A percentile compares a stretch with the other conserved stretches of the same genome.
Conservation (phyloP, 495 filamentous ascomycete genomes). For the Pseudoneurospora amorphoporcata region DNA sequence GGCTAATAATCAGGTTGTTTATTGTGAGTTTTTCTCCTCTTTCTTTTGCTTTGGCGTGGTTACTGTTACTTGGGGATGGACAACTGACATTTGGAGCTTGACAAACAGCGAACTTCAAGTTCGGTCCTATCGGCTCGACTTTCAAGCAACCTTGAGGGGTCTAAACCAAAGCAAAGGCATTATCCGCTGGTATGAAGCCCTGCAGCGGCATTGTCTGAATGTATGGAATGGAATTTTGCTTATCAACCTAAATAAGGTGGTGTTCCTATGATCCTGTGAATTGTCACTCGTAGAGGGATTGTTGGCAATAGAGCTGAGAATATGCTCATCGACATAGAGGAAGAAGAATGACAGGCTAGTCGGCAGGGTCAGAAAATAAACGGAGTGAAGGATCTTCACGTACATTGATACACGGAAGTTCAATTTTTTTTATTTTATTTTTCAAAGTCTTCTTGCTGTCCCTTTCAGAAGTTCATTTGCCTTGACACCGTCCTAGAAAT, state of each 20-base stretch:
- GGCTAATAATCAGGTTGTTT: conserved; percentile 37
- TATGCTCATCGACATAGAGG: not conserved
- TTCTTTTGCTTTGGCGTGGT: too few relatives aligned
- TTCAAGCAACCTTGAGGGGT: conserved; percentile 21
- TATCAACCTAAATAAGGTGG: not conserved
- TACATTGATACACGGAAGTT: not conserved
- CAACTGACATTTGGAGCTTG: not conserved
- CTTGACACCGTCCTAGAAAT: too few relatives aligned
- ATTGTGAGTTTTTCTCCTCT: conserved; percentile 14
- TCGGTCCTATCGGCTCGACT: conserved; percentile 55
- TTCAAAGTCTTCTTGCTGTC: not conserved
- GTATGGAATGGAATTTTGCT: not conserved
- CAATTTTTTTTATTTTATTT: too few relatives aligned
- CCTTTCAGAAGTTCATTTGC: not conserved
- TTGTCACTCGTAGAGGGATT: not conserved
- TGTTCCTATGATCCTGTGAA: not conserved
- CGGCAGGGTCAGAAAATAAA: not conserved
- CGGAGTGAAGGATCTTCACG: not conserved
- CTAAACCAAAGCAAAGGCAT: not conserved
- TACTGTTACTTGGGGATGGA: too few relatives aligned
- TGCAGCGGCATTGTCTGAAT: not conserved
- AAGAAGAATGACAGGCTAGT: not conserved
- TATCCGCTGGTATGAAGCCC: not conserved
- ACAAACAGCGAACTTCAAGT: conserved; percentile 49
- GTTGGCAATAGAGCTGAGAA: not conserved